Base-by-base conservation (phyloP, 129 eudicot genomes). In the Tanacetum coccineum region DNA sequence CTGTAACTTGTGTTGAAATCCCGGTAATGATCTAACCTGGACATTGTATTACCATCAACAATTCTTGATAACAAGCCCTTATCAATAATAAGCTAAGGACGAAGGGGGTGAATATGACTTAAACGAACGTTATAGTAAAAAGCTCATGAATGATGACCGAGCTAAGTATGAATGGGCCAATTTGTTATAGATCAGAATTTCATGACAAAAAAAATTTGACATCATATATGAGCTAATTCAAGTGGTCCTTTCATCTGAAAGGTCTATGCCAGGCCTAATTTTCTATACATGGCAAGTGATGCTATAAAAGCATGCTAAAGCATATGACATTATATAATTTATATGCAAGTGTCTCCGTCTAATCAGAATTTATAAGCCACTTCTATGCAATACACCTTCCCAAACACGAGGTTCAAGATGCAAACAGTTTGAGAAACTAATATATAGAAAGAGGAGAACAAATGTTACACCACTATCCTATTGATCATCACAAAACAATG, bases 71-170 rank as follows among this genome's bases (percentile, higher is more conserved):
- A 36, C 42, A 36, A 36, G 9, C 9, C 42, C 42, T 36, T 36
- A 36, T 36, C 9, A 36, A 36, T 36, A 36, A 36, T 36, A 6
- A 6, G 42, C 9, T 36, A 36, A 36, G 42, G 42, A 36, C 9
- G 9, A 36, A 48, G 17, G 53, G 45, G 32, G 13, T 59, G 10
- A 14, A 42, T 51, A 30, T 36, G 9, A 6, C 9, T 36, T 36
- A 36, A 30, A 71, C 59, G 49, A 49, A 71, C 40, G 13, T n/a
- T 59, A 46, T 11, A 30, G 47, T 59, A 4, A 3, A 57, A 58
- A 59, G 5, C 42, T 36, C 5, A 36, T 36, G 9, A 36, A 36
- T 36, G 42, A 36, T 36, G 42, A 36, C 42, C 40, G 9, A 36
- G 42, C 32, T 28, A 25, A 4, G 14, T 25, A 28, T 56, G 10